Percentiles rank a stretch among this genome's conserved stretches.
phyloP scores from a whole-genome alignment of 2,329 filamentous ascomycete species.

The Albifimbria verrucaria region DNA sequence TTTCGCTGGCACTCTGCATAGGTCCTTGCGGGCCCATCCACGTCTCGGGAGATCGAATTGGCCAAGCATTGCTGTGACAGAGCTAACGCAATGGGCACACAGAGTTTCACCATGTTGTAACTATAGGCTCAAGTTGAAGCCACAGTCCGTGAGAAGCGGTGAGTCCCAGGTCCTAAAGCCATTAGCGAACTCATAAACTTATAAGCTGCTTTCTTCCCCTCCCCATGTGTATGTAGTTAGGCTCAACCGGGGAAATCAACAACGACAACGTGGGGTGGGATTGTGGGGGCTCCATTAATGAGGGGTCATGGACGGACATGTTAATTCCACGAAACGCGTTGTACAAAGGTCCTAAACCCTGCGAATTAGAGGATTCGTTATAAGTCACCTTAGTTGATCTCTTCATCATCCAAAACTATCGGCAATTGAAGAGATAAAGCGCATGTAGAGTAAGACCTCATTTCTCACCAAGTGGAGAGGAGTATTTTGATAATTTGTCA shows the following conservation, averaged over 20 bases:
- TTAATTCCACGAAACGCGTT: not conserved
- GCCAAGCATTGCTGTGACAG: not conserved
- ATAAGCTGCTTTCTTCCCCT: not conserved
- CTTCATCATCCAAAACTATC: too few relatives aligned
- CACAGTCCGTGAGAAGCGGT: not conserved
- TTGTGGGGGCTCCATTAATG: not conserved
- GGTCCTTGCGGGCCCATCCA: not conserved
- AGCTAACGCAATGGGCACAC: not conserved
- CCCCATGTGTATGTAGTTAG: not conserved
- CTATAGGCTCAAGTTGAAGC: not conserved
- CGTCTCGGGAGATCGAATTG: not conserved
- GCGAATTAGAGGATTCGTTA: too few relatives aligned
- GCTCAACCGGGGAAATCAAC: not conserved
- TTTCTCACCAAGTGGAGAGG: too few relatives aligned
- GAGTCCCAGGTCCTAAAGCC: too few relatives aligned
- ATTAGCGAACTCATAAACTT: not conserved
- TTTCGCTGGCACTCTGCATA: not conserved
- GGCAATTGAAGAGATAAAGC: too few relatives aligned
- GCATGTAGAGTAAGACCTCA: too few relatives aligned
- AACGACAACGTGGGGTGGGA: not conserved
- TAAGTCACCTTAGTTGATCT: too few relatives aligned
- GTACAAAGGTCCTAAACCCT: not conserved
- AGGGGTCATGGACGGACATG: not conserved
- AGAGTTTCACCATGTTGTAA: not conserved
- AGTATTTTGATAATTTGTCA: too few relatives aligned